phyloP scores from a whole-genome alignment of 176 grass and related monocot species.

The Carex myosuroides region DNA sequence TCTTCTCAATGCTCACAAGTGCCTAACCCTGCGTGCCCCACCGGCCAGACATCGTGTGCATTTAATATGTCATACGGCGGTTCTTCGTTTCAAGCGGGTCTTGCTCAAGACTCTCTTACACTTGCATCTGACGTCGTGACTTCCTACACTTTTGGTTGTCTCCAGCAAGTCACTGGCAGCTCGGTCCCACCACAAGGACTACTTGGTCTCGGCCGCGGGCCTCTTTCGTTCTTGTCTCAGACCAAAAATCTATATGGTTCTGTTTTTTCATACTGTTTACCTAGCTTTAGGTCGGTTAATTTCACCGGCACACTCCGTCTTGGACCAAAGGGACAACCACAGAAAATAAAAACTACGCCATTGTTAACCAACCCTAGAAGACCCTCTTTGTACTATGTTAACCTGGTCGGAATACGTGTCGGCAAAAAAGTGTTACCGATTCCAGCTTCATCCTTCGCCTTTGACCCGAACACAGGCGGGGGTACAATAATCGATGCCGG shows the following conservation, averaged over 20 bases:
- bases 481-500: constrained; percentile 82
- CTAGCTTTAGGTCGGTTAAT: constrained; percentile 70
- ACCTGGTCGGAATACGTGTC: constrained; percentile 74
- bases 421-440: constrained; percentile 48
- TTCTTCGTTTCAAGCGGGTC: constrained; percentile 47
- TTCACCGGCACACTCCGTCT: constrained; percentile 87
- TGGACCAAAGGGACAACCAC: constrained; percentile 57
- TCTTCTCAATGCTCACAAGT: constrained; percentile 44
- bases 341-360: constrained; percentile 63
- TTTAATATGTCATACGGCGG: constrained; percentile 65
- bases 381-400: constrained; percentile 89
- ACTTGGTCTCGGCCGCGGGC: constrained; percentile 69
- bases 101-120: constrained; percentile 59
- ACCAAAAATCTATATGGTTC: constrained; percentile 54
- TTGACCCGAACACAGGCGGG: constrained; percentile 60
- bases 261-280: constrained; percentile 88
- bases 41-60: constrained; percentile 27
- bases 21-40: constrained; percentile 43
- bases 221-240: constrained; percentile 74
- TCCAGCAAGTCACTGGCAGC: constrained; percentile 56
- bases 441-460: constrained; percentile 47
- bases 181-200: constrained; percentile 70
- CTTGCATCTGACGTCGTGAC: constrained; percentile 53
- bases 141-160: constrained; percentile 74
- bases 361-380: constrained; percentile 61